Evolutionary conservation across 371 early-diverging fungal species (phyloP), one percentile per base, ranked within the genome.

Genomic region (Rhizopus delemar): DNA sequence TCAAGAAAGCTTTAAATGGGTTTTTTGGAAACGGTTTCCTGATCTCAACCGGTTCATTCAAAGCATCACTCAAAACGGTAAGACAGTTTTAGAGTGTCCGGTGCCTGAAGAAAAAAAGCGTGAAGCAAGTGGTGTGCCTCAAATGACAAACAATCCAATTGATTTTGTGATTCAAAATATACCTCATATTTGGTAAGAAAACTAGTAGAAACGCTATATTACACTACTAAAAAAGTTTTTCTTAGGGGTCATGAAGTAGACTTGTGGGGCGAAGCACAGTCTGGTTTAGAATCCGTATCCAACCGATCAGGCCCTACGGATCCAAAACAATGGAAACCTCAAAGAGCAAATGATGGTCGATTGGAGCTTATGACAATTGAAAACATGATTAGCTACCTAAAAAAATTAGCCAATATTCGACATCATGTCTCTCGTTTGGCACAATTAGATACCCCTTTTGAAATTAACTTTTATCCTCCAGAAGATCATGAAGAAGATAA

Each of bases 1-100:
- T 1, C 62, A 48, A 8, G 81, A 82, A 16, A 78, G 84, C 11
- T 69, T 77, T 8, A 84, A 84, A 60, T 86, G 86, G 86, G 77
- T 83, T 32, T 77, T 82, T 65, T 65, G 74, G 59, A 60, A 74
- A 9, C 65, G 66, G 45, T 84, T 86, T 53, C 86, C 86, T n/a
- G 68, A 74, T 3, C 70, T 86, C 15, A 80, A 74, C 13, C 61
- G 72, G 35, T 68, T 80, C 9, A 70, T 86, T 29, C 71, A 81
- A 34, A 68, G 67, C 3, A 71, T 85, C 16, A 59, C 53, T 1
- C 46, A 63, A 5, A 59, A 56, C 22, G 68, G 59, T 0, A 29
- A 73, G 15, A 61, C 55, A 0, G 58, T 74, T 0, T 45, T 79
- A 1, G 15, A 22, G 2, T 62, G 58, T 43, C 57, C 58, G 12